Evolutionary conservation across 169 alveolate genomes (phyloP).

Genomic region (Babesia bigemina): DNA sequence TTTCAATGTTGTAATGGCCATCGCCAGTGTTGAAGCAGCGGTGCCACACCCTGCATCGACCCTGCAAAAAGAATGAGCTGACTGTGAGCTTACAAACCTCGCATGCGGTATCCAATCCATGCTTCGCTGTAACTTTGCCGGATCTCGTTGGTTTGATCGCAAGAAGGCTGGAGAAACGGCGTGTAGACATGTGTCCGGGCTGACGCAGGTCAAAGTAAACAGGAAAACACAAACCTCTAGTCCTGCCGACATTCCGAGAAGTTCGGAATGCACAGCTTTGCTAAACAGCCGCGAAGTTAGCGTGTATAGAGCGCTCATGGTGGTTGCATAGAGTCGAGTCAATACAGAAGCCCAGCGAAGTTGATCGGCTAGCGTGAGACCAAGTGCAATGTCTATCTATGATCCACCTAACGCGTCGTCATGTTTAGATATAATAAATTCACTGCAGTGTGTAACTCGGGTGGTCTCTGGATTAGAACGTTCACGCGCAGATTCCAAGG

Average conservation of each 20-base stretch:
- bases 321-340: too few relatives aligned
- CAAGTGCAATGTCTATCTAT: too few relatives aligned
- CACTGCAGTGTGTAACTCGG: not conserved
- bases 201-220: not conserved
- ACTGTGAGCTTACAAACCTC: not conserved
- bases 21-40: conserved; percentile 56
- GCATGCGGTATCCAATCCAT: not conserved
- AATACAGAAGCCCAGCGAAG: too few relatives aligned
- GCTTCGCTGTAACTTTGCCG: not conserved
- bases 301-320: too few relatives aligned
- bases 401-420: not conserved
- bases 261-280: not conserved
- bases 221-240: not conserved
- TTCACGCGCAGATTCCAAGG: too few relatives aligned
- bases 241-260: conserved; percentile 4
- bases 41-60: conserved; percentile 2
- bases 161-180: conserved; percentile 9
- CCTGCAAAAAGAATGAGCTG: not conserved
- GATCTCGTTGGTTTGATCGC: not conserved
- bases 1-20: conserved; percentile 56
- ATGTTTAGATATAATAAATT: not conserved
- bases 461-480: too few relatives aligned
- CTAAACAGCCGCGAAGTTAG: not conserved
- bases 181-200: not conserved
- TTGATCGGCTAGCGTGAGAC: too few relatives aligned